A percentile compares a stretch with the other conserved stretches of the same genome.
Evolutionary conservation across 768 basidiomycete species (phyloP).

Genomic region (Calocybe gangraenosa): DNA sequence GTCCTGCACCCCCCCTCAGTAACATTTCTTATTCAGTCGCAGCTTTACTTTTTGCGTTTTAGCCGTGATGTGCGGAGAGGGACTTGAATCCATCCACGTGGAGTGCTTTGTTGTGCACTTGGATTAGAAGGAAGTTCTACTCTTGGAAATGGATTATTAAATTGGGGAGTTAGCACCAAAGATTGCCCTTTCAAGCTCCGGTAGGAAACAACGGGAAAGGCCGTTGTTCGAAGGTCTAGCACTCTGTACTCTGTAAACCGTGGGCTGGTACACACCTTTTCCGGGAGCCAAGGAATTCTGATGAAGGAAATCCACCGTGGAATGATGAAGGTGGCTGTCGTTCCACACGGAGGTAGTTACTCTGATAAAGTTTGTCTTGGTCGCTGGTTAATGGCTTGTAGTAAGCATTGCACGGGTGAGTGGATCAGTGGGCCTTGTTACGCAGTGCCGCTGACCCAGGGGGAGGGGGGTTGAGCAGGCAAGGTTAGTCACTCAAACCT

Average conservation of each 20-base stretch:
- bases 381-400: background rate
- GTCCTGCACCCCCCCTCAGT: too few species aligned
- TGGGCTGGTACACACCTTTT: background rate
- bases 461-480: too few species aligned
- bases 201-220: background rate
- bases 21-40: background rate
- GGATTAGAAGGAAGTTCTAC: background rate
- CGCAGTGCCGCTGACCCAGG: too few species aligned
- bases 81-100: background rate
- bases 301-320: background rate
- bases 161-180: background rate
- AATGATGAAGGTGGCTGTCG: background rate
- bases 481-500: too few species aligned
- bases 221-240: background rate
- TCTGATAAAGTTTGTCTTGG: conserved; percentile 3
- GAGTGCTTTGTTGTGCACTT: background rate
- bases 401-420: too few species aligned
- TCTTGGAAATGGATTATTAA: too few species aligned
- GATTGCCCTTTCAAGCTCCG: background rate
- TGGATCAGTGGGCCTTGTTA: too few species aligned
- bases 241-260: background rate
- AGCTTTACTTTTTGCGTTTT: background rate
- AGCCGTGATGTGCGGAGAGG: conserved; percentile 8
- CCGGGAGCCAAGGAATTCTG: conserved; percentile 5
- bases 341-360: conserved; percentile 2